A percentile compares a stretch with the other conserved stretches of the same genome.
These are phyloP conservation scores for Porcisia deanei DNA, from an alignment of 208 protist species.

Conservation along the genomic window DNA sequence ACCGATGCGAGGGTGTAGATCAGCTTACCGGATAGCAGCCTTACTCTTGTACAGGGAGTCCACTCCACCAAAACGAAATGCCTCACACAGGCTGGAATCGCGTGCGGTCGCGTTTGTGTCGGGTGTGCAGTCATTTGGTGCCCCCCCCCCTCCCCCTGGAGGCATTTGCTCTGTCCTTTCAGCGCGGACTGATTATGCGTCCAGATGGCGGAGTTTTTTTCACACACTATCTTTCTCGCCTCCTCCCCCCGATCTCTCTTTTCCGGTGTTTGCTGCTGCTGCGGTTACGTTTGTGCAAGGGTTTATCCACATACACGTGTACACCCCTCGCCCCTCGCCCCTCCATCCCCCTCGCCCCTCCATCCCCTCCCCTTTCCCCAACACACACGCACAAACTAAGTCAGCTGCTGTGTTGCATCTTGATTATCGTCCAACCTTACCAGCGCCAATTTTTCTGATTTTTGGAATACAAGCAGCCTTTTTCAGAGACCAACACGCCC, in stretches of 20 bases:
- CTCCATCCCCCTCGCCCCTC: no score
- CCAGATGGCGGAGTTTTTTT: neutral
- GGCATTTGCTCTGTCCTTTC: no score
- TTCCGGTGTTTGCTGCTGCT: neutral
- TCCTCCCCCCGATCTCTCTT: neutral
- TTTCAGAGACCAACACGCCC: neutral
- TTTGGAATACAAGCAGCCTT: neutral
- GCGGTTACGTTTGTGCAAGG: neutral
- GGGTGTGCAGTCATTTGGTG: no score
- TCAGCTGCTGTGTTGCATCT: neutral
- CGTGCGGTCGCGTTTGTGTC: no score
- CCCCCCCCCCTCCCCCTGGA: no score
- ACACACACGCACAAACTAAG: neutral
- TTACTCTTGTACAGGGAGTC: no score
- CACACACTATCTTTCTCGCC: neutral
- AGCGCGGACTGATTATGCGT: no score
- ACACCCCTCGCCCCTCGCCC: neutral
- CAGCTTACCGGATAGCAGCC: no score
- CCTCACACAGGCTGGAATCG: no score
- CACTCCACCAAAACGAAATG: no score
- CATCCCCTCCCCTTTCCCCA: no score
- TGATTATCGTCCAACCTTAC: neutral
- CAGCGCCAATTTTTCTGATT: neutral
- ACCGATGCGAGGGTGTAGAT: no score
- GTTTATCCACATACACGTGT: neutral